Evolutionary conservation across 805 yeast species (phyloP), one percentile per base, ranked within the genome.

Genomic region (Metschnikowia sp.): DNA sequence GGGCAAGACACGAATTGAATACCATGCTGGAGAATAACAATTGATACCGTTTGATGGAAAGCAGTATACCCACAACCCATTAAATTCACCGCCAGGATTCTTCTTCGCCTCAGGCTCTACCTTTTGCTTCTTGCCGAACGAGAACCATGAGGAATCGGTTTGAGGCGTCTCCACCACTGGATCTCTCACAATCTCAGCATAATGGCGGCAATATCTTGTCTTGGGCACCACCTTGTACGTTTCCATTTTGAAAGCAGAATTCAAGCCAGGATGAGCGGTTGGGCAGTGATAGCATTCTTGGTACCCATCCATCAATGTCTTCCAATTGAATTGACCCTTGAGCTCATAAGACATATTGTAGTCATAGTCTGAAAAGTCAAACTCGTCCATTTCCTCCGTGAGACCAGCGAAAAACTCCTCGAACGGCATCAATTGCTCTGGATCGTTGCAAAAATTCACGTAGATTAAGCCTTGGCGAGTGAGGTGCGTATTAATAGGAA

Each of bases 271-370:
- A 54, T 81, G 86, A 1, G 84, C 84, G 10, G 84, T 81, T 37
- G 86, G 85, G 61, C 85, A 81, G 61, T 81, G 86, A 64, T 81
- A 81, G 56, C 85, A 81, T 63, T 81, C 85, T 65, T 81, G 84
- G 64, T 81, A 81, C 8, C 86, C 84, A 56, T 81, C 85, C 83
- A 81, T 79, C 50, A 81, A 69, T 4, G 85, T 81, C 57, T 81
- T 81, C 85, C 86, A 81, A 66, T 81, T 81, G 68, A 81, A 81
- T 56, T 77, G 67, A 42, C 86, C 85, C 53, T 79, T 83, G 39
- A 81, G 69, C 59, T 81, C 84, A 54, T 80, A 81, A 12, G 82
- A 76, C 84, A 80, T 79, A 63, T 81, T 79, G 64, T 79, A 81
- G 54, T 81, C 84, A 56, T 81, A 81, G 60, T 81, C 84, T 30